Percentiles rank a stretch among this genome's conserved stretches.
phyloP scores from a whole-genome alignment of 148 eudicot species.

The Amaranthus hypochondriacus region DNA sequence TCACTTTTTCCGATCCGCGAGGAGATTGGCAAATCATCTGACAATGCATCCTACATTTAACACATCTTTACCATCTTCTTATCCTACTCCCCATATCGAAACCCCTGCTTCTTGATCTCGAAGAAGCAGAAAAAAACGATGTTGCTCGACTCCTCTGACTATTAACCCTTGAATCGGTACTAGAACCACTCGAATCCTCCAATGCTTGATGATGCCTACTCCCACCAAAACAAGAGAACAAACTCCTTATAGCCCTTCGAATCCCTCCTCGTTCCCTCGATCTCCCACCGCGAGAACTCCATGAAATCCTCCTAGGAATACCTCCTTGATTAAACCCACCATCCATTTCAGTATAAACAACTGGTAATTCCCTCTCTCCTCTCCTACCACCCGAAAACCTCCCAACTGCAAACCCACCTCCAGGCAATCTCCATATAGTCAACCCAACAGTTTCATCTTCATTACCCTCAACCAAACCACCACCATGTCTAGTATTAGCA shows the following conservation, averaged over 20 bases:
- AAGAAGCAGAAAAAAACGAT: conserved; percentile 23
- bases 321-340: conserved; percentile 79
- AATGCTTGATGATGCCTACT: background rate
- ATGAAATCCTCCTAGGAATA: conserved; percentile 76
- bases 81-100: conserved; percentile 21
- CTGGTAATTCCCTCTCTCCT: conserved; percentile 80
- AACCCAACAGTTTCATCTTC: conserved; percentile 85
- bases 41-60: too few relatives aligned
- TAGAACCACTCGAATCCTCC: conserved; percentile 41
- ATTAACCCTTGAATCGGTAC: conserved; percentile 35
- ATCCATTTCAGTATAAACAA: conserved; percentile 95
- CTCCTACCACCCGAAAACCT: conserved; percentile 75
- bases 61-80: conserved; percentile 29
- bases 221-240: conserved; percentile 79
- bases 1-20: background rate
- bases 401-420: conserved; percentile 92
- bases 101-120: conserved; percentile 28
- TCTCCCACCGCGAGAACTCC: conserved; percentile 77
- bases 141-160: conserved; percentile 24
- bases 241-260: conserved; percentile 43
- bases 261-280: conserved; percentile 53
- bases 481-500: background rate
- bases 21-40: too few relatives aligned
- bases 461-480: conserved; percentile 21
- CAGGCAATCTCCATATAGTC: conserved; percentile 93